Conservation (phyloP, 495 filamentous ascomycete species). For the Penicillium macrosclerotiorum region DNA sequence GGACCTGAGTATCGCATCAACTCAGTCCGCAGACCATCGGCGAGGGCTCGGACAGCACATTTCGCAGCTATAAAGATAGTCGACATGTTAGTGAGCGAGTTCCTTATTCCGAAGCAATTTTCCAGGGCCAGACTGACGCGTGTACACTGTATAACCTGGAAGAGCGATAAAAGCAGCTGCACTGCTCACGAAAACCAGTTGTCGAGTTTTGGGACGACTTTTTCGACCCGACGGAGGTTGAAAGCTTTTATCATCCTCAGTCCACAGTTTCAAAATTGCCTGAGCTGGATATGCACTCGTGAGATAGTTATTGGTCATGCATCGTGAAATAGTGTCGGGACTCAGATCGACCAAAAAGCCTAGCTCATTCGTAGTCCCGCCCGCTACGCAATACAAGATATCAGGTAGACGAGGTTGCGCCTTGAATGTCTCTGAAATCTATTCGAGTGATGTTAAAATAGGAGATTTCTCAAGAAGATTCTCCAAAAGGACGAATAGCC, state of each 20-base stretch:
- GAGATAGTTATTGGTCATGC: conserved; percentile 37
- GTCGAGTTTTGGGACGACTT: conserved; percentile 14
- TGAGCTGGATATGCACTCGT: conserved; percentile 29
- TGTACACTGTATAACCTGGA: conserved; percentile 41
- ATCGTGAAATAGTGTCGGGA: conserved; percentile 22
- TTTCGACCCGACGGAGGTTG: neutral
- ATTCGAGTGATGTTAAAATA: neutral
- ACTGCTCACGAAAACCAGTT: conserved; percentile 35
- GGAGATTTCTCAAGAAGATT: neutral
- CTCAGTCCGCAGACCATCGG: conserved; percentile 40
- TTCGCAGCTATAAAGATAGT: conserved; percentile 16
- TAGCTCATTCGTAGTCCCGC: conserved; percentile 30
- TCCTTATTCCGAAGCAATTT: too few relatives aligned
- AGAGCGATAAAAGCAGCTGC: conserved; percentile 33
- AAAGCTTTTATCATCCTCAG: neutral
- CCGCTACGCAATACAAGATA: conserved; percentile 35
- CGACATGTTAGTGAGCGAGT: too few relatives aligned
- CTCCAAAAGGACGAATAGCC: neutral
- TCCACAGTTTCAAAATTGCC: conserved; percentile 24
- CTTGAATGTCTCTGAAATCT: neutral
- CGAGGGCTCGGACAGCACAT: conserved; percentile 33
- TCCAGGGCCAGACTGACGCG: conserved; percentile 2
- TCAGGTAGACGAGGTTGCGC: conserved; percentile 17
- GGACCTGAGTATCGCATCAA: conserved; percentile 21
- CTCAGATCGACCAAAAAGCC: conserved; percentile 35